Evolutionary conservation across 176 grass and related monocot genomes (phyloP), one percentile per base, ranked within the genome.

Genomic region (Leersia perrieri): DNA sequence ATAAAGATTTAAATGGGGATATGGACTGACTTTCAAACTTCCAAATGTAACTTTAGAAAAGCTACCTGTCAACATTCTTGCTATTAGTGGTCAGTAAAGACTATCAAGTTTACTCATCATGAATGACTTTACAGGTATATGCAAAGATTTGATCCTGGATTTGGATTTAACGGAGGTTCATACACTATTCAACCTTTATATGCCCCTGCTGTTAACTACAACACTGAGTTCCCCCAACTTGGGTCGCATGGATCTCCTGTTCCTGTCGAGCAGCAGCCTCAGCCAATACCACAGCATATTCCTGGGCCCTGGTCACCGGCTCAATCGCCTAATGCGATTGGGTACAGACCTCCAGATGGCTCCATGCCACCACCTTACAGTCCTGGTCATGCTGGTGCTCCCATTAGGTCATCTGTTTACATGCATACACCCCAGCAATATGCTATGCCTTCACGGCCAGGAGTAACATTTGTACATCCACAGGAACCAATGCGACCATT

Each of bases 101-200:
- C 60, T 35, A 14, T 28, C 20, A 63, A 38, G 16, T 34, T 79
- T 14, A 33, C 53, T 82, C 11, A 70, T 14, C 1, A 22, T 70
- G 64, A 70, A 22, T 70, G 4, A 11, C 33, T 86, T 26, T 80
- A 72, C 83, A 98, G 92, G 86, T 95, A 95, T 66, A 84, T 88
- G 73, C 93, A 99, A 88, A 90, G 93, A 78, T 99, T 99, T 89
- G 97, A 99, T 93, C 93, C 97, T 78, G 93, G 97, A 55, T 99
- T 99, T 87, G 97, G 91, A 66, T 96, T 93, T 73, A 93, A 78
- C 85, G 89, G 90, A 40, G 93, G 91, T 3, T 51, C 87, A 27
- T 99, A 96, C 69, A 74, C 87, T 20, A 92, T 99, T 64, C 97
- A 96, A 68, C 97, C 97, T 44, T 29, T 96, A 18, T 99, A 93